Conservation (phyloP, 2,329 filamentous ascomycete species). For the Colletotrichum sidae region DNA sequence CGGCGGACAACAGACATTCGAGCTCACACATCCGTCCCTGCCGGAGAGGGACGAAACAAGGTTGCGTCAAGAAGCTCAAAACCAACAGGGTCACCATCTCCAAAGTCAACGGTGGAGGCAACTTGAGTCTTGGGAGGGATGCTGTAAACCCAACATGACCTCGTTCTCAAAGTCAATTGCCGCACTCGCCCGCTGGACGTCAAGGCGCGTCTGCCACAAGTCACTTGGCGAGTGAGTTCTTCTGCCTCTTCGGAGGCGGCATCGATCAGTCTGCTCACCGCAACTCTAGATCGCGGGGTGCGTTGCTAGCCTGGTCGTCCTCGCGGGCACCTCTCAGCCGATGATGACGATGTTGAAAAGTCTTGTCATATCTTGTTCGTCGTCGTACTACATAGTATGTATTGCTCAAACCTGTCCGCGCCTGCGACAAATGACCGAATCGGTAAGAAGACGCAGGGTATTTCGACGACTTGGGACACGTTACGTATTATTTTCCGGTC, state of each 20-base stretch:
- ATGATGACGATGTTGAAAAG: not conserved
- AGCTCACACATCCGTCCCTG: too few relatives aligned
- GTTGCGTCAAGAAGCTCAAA: too few relatives aligned
- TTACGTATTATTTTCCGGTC: not conserved
- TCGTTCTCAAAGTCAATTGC: conserved; percentile 24
- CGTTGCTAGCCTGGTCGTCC: not conserved
- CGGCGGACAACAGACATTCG: too few relatives aligned
- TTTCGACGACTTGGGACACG: not conserved
- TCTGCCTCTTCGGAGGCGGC: not conserved
- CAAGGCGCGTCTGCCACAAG: conserved; percentile 1
- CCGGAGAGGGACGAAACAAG: too few relatives aligned
- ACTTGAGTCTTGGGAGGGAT: too few relatives aligned
- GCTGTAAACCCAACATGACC: too few relatives aligned
- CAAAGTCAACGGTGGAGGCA: too few relatives aligned
- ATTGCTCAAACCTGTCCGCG: too few relatives aligned
- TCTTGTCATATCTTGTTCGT: not conserved
- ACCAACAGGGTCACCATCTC: not conserved
- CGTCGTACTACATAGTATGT: too few relatives aligned
- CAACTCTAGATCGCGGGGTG: conserved; percentile 19
- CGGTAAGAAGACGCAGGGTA: not conserved
- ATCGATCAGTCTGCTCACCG: conserved; percentile 23
- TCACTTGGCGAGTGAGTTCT: conserved; percentile 1
- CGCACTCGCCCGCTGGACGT: not conserved
- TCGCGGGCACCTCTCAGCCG: not conserved
- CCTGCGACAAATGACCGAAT: not conserved